phyloP scores from a whole-genome alignment of 2,329 filamentous ascomycete genomes.

The Hansfordia pulvinata region DNA sequence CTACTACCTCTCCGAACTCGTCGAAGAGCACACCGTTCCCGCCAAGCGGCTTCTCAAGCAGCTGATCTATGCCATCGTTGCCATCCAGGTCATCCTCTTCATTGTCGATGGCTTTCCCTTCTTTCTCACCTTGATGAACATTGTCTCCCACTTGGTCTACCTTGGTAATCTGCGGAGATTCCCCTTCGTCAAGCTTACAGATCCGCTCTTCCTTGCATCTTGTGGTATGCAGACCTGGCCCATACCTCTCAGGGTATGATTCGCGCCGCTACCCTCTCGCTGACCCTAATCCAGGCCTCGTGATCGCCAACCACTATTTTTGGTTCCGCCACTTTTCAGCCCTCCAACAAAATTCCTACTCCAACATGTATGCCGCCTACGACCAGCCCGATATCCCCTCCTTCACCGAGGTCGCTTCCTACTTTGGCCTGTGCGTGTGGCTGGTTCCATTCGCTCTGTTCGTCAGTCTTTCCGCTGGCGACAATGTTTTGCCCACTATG shows the following conservation, averaged over 20 bases:
- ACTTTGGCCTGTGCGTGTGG: constrained; percentile 95
- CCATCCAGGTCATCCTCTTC: constrained; percentile 59
- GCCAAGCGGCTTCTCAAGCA: constrained; percentile 76
- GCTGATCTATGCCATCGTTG: constrained; percentile 74
- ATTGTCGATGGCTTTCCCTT: constrained; percentile 79
- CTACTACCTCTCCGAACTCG: constrained; percentile 95
- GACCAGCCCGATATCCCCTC: constrained; percentile 54
- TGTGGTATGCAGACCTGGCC: constrained; percentile 46
- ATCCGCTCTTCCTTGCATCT: constrained; percentile 74
- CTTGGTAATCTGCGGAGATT: constrained; percentile 69
- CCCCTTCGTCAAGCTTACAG: constrained; percentile 69
- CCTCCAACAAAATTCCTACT: constrained; percentile 42
- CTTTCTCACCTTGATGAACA: constrained; percentile 57
- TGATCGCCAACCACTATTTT: constrained; percentile 81
- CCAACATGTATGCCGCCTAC: constrained; percentile 45
- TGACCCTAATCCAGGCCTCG: constrained; percentile 46
- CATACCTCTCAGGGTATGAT: constrained; percentile 1
- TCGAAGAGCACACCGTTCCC: constrained; percentile 92
- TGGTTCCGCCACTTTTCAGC: constrained; percentile 91
- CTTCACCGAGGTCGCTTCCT: constrained; percentile 90
- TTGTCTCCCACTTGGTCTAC: constrained; percentile 75
- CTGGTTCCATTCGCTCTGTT: constrained; percentile 91
- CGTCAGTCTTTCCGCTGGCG: constrained; percentile 82
- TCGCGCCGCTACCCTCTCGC: no score
- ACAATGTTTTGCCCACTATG: constrained; percentile 91